Base-by-base conservation (phyloP, 805 yeast genomes). In the Pichia cabralensis region DNA sequence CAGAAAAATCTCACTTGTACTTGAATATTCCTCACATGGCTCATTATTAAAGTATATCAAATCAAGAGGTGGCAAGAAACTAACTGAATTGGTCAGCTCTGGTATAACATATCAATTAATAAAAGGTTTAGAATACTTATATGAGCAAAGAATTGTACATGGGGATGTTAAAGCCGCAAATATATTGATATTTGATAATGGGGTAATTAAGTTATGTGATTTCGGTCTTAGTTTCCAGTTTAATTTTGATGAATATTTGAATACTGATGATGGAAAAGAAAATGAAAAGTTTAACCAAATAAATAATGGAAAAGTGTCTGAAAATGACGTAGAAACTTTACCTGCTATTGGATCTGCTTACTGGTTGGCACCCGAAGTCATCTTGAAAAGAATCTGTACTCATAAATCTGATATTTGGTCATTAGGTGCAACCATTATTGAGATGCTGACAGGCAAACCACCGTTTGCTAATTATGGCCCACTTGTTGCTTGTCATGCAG, bases 331-430 rank as follows among this genome's bases (percentile, higher is more conserved):
- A 3, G 75, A 73, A 8, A 72, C 69, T 12, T 97, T 98, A 2
- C 85, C 97, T 0, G 94, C 96, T 1, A 72, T 69, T 12, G 98
- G 98, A 2, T 85, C 97, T 0, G 94, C 96, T 1, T 82, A 89
- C 52, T 92, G 97, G 97, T 88, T 92, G 96, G 96, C 98, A 0
- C 98, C 98, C 0, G 98, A 92, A 52, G 76, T 94, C 3, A 81
- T 92, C 4, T 33, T 39, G 11, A 28, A 31, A 18, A 65, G 78
- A 27, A 76, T 85, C 46, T 80, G 89, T 2, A 78, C 94, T 8
- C 74, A 89, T 0, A 80, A 94, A 2, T 83, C 95, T 3, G 98
- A 92, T 59, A 73, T 82, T 20, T 82, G 92, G 97, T 82, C 95
- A 7, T 57, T 92, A 19, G 98, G 97, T 3, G 94, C 96, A n/a